These are phyloP conservation scores for Penicillium verrucosum DNA, from an alignment of 2,329 filamentous ascomycete species.

Conservation along the genomic window DNA sequence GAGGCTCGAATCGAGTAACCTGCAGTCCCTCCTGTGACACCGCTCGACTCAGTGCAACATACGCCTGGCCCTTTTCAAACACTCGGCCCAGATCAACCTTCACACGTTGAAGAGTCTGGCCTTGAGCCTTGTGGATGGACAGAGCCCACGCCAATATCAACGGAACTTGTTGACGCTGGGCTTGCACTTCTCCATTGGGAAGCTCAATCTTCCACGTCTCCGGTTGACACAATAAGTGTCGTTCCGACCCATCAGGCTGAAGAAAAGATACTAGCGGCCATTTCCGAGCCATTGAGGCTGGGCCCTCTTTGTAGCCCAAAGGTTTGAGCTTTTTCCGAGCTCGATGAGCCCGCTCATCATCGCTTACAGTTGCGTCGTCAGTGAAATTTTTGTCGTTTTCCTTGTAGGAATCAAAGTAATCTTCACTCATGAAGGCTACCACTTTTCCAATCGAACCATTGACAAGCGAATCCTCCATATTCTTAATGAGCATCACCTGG, in stretches of 20 bases:
- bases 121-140: conserved; percentile 97
- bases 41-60: conserved; percentile 91
- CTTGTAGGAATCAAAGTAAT: conserved; percentile 57
- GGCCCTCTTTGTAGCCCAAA: conserved; percentile 48
- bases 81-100: conserved; percentile 90
- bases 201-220: conserved; percentile 97
- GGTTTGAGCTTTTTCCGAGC: conserved; percentile 57
- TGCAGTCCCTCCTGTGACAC: conserved; percentile 83
- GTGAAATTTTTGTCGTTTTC: conserved; percentile 57
- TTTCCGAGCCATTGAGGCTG: conserved; percentile 52
- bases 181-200: conserved; percentile 91
- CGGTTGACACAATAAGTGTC: conserved; percentile 75
- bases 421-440: conserved; percentile 71
- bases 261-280: conserved; percentile 85
- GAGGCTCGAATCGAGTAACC: conserved; percentile 81
- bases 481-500: conserved; percentile 99
- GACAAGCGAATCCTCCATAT: conserved; percentile 88
- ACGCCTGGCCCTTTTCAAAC: conserved; percentile 97
- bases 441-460: conserved; percentile 93
- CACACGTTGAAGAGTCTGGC: conserved; percentile 87
- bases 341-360: conserved; percentile 42
- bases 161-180: conserved; percentile 76
- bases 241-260: conserved; percentile 70
- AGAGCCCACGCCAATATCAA: conserved; percentile 95
- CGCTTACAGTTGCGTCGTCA: conserved; percentile 46